Evolutionary conservation across 2,329 filamentous ascomycete species (phyloP), one percentile per base, ranked within the genome.

Genomic region (Pochonia chlamydosporia): DNA sequence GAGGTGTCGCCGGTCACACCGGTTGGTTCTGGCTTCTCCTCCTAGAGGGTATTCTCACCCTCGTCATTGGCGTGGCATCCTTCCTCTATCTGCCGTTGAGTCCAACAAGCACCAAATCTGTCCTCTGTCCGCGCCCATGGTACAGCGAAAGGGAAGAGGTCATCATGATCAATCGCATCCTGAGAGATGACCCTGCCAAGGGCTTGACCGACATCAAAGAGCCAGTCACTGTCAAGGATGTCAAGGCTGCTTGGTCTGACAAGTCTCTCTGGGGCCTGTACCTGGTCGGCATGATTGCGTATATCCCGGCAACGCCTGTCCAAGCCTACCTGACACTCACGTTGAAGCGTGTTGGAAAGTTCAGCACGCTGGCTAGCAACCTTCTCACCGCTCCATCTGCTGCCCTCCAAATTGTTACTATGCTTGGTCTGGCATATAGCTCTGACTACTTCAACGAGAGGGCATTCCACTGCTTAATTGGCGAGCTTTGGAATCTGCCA

Each of bases 111-210:
- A 89, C 86, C 3, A 78, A 74, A 9, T 74, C 76, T 18, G 63
- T 72, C 39, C 74, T 88, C 51, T 80, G 78, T 40, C 76, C 79
- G 2, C 80, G 79, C 36, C 59, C 84, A 5, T 85, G 83, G 83
- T 85, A 85, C 61, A 78, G 68, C 2, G 83, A 85, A 57, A 71
- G 71, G 2, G 81, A 88, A 58, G 84, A 87, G 56, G 76, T 79
- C 48, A 86, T 87, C 56, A 81, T 87, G 75, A 75, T 84, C 16
- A 87, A 86, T 57, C 69, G 74, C 6, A 69, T 78, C 10, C 63
- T 78, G 11, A 70, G 75, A 28, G 75, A 78, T 41, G 75, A 78
- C 53, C 74, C 75, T 0, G 74, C 74, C 30, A 79, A 78, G 60
- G 75, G 70, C 13, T 63, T 75, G 11, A 76, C 72, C 0, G 63